Evolutionary conservation across 805 yeast genomes (phyloP), one percentile per base, ranked within the genome.

Genomic region (Wickerhamiella siamensis): DNA sequence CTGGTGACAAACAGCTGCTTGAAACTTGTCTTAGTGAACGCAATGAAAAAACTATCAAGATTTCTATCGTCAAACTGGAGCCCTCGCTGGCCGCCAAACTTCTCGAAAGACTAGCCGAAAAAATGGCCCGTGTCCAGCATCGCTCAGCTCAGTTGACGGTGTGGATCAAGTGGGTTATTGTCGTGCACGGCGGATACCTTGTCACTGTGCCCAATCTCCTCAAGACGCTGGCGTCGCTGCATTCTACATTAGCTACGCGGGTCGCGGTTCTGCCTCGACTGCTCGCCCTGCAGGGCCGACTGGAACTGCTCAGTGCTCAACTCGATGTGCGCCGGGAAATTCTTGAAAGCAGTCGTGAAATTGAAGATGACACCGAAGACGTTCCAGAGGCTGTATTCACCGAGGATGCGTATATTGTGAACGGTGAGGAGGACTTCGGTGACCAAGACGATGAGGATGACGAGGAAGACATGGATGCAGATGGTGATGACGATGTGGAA

Each of bases 91-190:
- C 72, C 1, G 54, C 64, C 1, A 48, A 51, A 4, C 51, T 80
- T 2, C 67, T 75, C 52, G 74, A 65, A 48, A 57, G 58, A 33
- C 58, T 73, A 21, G 68, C 73, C 3, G 64, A 63, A 31, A 61
- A 65, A 39, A 59, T 77, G 35, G 66, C 75, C 1, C 71, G 76
- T 50, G 67, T 68, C 31, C 74, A 78, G 4, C 66, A 70, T 43
- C 64, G 79, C 39, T 65, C 75, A 4, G 71, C 70, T 4, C 67
- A 67, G 38, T 60, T 61, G 43, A 61, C 67, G 36, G 52, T 73
- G 4, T 88, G 96, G 95, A 65, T 87, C 40, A 81, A 82, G 58
- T 83, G 91, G 84, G 51, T 83, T 15, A 62, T 87, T 45, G 67
- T 86, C 21, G 61, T 72, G 12, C 81, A 79, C 53, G 83, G 87